Evolutionary conservation across 805 yeast genomes (phyloP).

Genomic region (Hemisphaericaspora nanyangensis): DNA sequence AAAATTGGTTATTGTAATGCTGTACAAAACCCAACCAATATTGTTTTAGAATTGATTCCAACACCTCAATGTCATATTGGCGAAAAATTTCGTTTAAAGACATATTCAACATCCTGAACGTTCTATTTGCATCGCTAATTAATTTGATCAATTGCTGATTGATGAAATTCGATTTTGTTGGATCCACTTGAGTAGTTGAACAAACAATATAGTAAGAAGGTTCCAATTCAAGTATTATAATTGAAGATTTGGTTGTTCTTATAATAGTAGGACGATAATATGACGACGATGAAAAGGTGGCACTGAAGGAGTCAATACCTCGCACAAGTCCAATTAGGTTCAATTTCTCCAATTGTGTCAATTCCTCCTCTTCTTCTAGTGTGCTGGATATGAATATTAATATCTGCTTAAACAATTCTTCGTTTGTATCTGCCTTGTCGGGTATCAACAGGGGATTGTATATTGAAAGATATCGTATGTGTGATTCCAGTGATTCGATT

Average conservation of each 20-base stretch:
- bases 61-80: conserved; percentile 13
- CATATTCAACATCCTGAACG: conserved; percentile 26
- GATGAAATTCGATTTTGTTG: conserved; percentile 15
- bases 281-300: conserved; percentile 16
- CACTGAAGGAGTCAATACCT: conserved; percentile 31
- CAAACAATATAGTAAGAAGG: conserved; percentile 24
- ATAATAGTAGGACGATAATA: conserved; percentile 17
- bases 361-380: conserved; percentile 7
- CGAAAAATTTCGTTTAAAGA: conserved; percentile 15
- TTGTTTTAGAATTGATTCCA: conserved; percentile 15
- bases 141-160: conserved; percentile 24
- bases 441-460: conserved; percentile 29
- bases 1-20: conserved; percentile 20
- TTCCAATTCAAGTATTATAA: conserved; percentile 23
- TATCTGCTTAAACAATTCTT: conserved; percentile 29
- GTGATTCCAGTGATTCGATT: conserved; percentile 6
- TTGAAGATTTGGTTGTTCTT: conserved; percentile 21
- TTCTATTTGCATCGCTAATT: conserved; percentile 17
- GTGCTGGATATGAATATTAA: conserved; percentile 23
- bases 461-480: conserved; percentile 21
- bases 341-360: conserved; percentile 18
- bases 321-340: conserved; percentile 33
- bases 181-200: conserved; percentile 16
- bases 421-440: conserved; percentile 22
- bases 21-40: conserved; percentile 29